Conservation (phyloP, 352 stramenopile genomes). For the Phytophthora pisi region DNA sequence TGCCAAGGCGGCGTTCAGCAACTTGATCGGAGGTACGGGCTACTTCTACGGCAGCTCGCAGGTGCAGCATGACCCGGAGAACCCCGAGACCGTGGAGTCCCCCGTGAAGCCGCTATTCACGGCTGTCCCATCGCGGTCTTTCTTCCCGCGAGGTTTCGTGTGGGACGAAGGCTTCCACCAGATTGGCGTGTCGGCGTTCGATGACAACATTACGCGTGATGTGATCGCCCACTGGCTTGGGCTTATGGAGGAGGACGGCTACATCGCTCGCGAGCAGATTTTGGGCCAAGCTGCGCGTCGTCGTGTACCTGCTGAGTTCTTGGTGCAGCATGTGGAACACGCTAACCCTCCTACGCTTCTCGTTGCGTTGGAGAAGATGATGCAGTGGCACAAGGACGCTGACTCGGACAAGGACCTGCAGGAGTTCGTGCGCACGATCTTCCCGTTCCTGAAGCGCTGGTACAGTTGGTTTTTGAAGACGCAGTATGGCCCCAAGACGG, state of each 20-base stretch:
- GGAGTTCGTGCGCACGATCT: conserved; percentile 53
- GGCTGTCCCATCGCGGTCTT: conserved; percentile 90
- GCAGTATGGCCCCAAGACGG: conserved; percentile 50
- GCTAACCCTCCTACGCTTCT: conserved; percentile 93
- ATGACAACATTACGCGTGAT: conserved; percentile 72
- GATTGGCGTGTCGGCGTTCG: conserved; percentile 82
- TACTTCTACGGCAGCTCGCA: conserved; percentile 91
- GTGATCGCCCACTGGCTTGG: conserved; percentile 90
- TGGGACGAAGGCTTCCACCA: conserved; percentile 97
- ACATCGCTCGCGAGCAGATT: conserved; percentile 94
- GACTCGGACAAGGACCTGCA: conserved; percentile 31
- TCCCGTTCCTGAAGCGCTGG: conserved; percentile 79
- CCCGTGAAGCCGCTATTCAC: conserved; percentile 78
- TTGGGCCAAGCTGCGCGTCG: conserved; percentile 64
- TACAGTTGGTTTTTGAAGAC: conserved; percentile 80
- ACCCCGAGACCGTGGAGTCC: conserved; percentile 45
- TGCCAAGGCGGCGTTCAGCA: conserved; percentile 87
- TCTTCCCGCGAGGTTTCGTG: conserved; percentile 94
- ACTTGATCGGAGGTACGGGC: conserved; percentile 88
- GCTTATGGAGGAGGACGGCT: conserved; percentile 88
- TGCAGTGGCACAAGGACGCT: conserved; percentile 38
- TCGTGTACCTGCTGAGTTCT: conserved; percentile 89
- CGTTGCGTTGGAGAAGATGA: conserved; percentile 82
- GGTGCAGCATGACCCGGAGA: conserved; percentile 62
- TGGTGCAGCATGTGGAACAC: conserved; percentile 90